A percentile compares a stretch with the other conserved stretches of the same genome.
Conservation (phyloP, 495 filamentous ascomycete species). For the Ascobolus immersus region DNA sequence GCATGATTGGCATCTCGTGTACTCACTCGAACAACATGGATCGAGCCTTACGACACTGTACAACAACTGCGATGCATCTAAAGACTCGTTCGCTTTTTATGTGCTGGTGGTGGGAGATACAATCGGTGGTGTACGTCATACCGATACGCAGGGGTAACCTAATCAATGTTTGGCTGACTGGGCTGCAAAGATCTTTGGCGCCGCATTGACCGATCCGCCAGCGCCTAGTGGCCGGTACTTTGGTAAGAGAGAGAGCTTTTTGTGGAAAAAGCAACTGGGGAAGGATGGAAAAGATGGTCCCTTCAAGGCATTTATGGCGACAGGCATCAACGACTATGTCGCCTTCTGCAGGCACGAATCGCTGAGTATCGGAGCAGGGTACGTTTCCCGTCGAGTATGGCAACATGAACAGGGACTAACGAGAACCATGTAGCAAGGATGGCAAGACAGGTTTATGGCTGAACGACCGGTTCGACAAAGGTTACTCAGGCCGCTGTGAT, state of each 20-base stretch:
- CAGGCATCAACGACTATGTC: conserved; percentile 85
- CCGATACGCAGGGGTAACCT: not conserved
- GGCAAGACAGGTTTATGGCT: conserved; percentile 86
- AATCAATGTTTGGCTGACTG: conserved; percentile 2
- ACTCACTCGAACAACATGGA: conserved; percentile 82
- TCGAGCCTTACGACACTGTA: conserved; percentile 72
- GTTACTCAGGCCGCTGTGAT: conserved; percentile 51
- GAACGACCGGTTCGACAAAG: conserved; percentile 63
- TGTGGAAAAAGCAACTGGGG: conserved; percentile 55
- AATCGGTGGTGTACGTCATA: conserved; percentile 37
- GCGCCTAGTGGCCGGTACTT: conserved; percentile 30
- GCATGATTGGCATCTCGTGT: conserved; percentile 64
- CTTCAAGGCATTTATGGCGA: conserved; percentile 94
- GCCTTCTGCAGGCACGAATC: conserved; percentile 78
- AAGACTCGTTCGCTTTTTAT: conserved; percentile 39
- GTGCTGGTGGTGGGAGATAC: conserved; percentile 64
- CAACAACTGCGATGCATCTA: conserved; percentile 36
- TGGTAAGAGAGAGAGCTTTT: conserved; percentile 91
- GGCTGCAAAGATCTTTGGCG: conserved; percentile 49
- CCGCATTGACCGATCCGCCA: conserved; percentile 61
- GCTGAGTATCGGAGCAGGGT: conserved; percentile 64
- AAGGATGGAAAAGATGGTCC: conserved; percentile 13
- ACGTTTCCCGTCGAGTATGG: conserved; percentile 12
- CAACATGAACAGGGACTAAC: not conserved
- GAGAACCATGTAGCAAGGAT: conserved; percentile 26